Base-by-base conservation (phyloP, 2,329 filamentous ascomycete genomes). In the Blastomyces emzantsi region DNA sequence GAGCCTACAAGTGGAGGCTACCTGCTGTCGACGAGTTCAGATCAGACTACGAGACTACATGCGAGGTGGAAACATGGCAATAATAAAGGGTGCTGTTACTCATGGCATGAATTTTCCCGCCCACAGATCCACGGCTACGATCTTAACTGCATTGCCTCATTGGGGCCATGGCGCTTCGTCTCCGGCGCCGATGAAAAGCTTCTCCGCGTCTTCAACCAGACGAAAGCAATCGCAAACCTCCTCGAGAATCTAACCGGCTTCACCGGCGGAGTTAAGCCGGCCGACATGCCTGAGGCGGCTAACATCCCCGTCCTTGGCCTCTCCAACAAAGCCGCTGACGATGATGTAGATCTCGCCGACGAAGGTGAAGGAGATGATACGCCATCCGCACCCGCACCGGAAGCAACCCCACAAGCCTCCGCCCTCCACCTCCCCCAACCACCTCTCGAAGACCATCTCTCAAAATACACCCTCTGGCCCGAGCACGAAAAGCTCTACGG, bases 111-210 rank as follows among this genome's bases (percentile, higher is more conserved):
- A 75, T 92, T 97, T 80, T 89, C 92, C 0, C 83, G 94, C 60
- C 94, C 94, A 3, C 94, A 99, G 74, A 99, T 99, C 67, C 94
- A 99, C 74, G 94, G 94, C 47, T 99, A 99, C 74, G 93, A 99
- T 74, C 83, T 99, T 62, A 99, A 97, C 79, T 97, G 94, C 74
- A 87, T 97, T 67, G 89, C 92, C 71, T 84, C 87, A 0, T 80
- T 97, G 5, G 87, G 85, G 8, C 76, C 83, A 8, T 82, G 85
- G 8, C 88, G 88, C 69, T 99, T 99, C 73, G 88, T 97, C 28
- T 96, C 92, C 2, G 94, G 94, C 7, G 94, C 94, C 2, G 94
- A 99, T 68, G 94, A 99, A 79, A 99, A 99, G 77, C 85, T 99
- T n/a, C 85, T 99, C 74, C 88, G 94, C 30, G 93, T 99, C 1